Base-by-base conservation (phyloP, 2,329 filamentous ascomycete species). In the Pseudogymnoascus sp. region DNA sequence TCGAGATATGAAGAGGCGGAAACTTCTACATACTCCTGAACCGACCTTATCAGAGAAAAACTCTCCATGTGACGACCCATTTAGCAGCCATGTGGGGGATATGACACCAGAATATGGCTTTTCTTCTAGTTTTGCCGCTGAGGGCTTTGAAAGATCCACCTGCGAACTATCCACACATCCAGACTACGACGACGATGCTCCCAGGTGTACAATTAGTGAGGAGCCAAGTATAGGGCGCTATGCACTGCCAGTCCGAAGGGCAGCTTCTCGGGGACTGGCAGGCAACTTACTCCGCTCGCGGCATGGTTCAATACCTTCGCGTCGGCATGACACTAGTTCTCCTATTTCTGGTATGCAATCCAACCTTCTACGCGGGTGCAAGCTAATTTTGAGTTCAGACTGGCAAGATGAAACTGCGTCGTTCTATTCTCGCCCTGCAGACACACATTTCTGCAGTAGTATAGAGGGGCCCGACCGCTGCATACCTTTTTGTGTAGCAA, bases 401-500 rank as follows among this genome's bases (percentile, higher is more conserved):
- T 75, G 68, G 68, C 70, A 68, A 67, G 65, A 72, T 65, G 69
- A 72, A 60, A 74, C 72, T 23, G 66, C 69, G 25, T 63, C 62
- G 1, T 74, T 73, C 61, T 71, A 72, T 60, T 73, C 66, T 40
- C 65, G 53, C 46, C 68, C 71, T 7, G 63, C 68, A 43, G 72
- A 73, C 64, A 65, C 69, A 34, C 69, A 73, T 61, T 61, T 68
- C 14, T 70, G 67, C 56, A 67, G 61, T 37, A 72, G 72, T 63
- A 62, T 71, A 8, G 65, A 68, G 37, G 63, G 64, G 2, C 63
- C 61, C 6, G 66, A 66, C 5, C 53, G 69, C 3, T 69, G 69
- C 53, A 74, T 89, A 37, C 88, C 88, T 3, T 89, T 90, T 71
- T 89, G 85, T 72, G 83, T 83, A 42, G 79, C 84, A 46, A 80